These are phyloP conservation scores for Globisporangium spinosum DNA, from an alignment of 352 stramenopile species.

Conservation along the genomic window DNA sequence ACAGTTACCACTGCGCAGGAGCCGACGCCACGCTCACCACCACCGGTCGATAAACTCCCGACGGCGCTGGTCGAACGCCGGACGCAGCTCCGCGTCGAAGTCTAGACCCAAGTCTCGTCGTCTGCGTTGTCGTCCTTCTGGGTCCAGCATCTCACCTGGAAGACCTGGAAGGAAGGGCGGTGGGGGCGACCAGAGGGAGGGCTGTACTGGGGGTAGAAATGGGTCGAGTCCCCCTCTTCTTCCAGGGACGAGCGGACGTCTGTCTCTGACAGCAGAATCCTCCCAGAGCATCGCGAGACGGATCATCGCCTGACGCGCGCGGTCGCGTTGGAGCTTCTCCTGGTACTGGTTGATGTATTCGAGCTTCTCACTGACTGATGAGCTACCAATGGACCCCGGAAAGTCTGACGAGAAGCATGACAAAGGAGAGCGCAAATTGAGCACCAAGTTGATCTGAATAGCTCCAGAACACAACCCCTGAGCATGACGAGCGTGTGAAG, in stretches of 20 bases:
- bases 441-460: no score
- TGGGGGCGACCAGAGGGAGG: slow-evolving; percentile 1
- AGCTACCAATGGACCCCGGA: neutral
- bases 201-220: neutral
- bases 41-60: neutral
- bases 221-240: neutral
- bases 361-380: neutral
- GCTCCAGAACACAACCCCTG: no score
- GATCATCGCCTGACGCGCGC: neutral
- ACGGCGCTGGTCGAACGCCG: slow-evolving; percentile 1
- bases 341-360: neutral
- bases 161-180: slow-evolving; percentile 1
- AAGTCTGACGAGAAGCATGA: neutral
- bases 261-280: neutral
- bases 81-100: slow-evolving; percentile 1
- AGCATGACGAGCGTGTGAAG: no score
- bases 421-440: neutral
- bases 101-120: slow-evolving; percentile 1
- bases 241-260: neutral
- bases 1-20: neutral
- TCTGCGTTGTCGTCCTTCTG: neutral
- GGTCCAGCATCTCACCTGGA: neutral
- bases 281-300: slow-evolving; percentile 4
- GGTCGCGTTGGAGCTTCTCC: neutral
- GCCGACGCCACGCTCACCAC: neutral